phyloP scores from a whole-genome alignment of 2,329 filamentous ascomycete species.

The Exophiala sp. region DNA sequence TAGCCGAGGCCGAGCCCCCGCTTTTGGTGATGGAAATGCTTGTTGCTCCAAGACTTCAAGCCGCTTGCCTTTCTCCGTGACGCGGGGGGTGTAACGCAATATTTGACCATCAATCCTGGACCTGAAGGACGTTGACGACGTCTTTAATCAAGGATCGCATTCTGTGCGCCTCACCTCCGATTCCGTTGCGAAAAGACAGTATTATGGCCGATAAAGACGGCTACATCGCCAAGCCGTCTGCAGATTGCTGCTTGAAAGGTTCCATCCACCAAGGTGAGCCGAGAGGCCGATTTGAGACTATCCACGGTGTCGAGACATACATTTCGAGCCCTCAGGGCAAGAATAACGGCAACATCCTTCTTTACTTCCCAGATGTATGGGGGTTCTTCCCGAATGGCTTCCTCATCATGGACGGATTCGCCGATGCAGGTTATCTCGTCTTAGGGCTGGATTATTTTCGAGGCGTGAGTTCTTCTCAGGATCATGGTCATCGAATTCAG shows the following conservation, averaged over 20 bases:
- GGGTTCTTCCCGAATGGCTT: slow-evolving; percentile 44
- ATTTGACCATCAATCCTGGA: no score
- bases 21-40: no score
- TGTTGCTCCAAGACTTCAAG: no score
- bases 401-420: slow-evolving; percentile 48
- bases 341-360: slow-evolving; percentile 41
- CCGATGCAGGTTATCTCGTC: slow-evolving; percentile 43
- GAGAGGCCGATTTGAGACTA: slow-evolving; percentile 34
- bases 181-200: not conserved
- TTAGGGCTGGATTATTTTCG: slow-evolving; percentile 47
- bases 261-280: slow-evolving; percentile 40
- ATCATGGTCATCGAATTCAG: not conserved
- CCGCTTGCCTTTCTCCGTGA: no score
- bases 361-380: slow-evolving; percentile 48
- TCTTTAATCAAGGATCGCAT: no score
- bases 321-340: slow-evolving; percentile 32
- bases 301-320: slow-evolving; percentile 41
- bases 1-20: no score
- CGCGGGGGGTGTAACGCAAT: no score
- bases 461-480: slow-evolving; percentile 33
- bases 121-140: no score
- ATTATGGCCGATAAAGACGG: slow-evolving; percentile 14
- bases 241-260: slow-evolving; percentile 40
- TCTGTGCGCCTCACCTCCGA: no score
- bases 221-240: slow-evolving; percentile 20